Percentiles rank a stretch among this genome's conserved stretches.
Evolutionary conservation across 2,329 filamentous ascomycete genomes (phyloP).

Genomic region (Fusarium stilboides): DNA sequence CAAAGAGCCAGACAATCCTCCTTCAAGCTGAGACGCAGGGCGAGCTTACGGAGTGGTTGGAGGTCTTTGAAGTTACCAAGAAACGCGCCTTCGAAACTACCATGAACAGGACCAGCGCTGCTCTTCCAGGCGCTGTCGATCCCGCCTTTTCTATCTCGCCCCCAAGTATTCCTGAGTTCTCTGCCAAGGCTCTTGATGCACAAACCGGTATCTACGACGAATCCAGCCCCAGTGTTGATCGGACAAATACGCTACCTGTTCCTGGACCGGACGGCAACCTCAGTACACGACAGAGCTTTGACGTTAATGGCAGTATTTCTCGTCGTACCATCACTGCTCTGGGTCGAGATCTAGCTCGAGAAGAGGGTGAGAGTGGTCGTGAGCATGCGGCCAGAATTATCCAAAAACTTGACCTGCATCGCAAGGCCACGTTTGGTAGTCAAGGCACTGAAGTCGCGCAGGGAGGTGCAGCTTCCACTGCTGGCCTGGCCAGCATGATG

Average conservation of each 20-base stretch:
- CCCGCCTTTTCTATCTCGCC: slow-evolving; percentile 94
- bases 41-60: slow-evolving; percentile 95
- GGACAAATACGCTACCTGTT: slow-evolving; percentile 75
- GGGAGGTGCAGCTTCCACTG: slow-evolving; percentile 59
- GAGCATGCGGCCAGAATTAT: slow-evolving; percentile 92
- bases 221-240: slow-evolving; percentile 63
- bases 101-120: slow-evolving; percentile 65
- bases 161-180: slow-evolving; percentile 90
- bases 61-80: slow-evolving; percentile 94
- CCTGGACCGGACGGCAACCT: slow-evolving; percentile 70
- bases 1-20: slow-evolving; percentile 90
- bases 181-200: slow-evolving; percentile 81
- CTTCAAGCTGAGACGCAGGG: slow-evolving; percentile 93
- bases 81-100: slow-evolving; percentile 88
- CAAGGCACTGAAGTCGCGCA: slow-evolving; percentile 57
- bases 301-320: slow-evolving; percentile 69
- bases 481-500: slow-evolving; percentile 87
- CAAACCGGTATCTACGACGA: slow-evolving; percentile 72
- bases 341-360: slow-evolving; percentile 64
- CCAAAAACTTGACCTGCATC: slow-evolving; percentile 90
- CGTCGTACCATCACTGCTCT: slow-evolving; percentile 71
- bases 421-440: slow-evolving; percentile 76
- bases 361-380: slow-evolving; percentile 81
- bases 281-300: slow-evolving; percentile 78
- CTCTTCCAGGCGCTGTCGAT: slow-evolving; percentile 67